phyloP scores from a whole-genome alignment of 2,329 filamentous ascomycete genomes.

The Aspergillus awamori region DNA sequence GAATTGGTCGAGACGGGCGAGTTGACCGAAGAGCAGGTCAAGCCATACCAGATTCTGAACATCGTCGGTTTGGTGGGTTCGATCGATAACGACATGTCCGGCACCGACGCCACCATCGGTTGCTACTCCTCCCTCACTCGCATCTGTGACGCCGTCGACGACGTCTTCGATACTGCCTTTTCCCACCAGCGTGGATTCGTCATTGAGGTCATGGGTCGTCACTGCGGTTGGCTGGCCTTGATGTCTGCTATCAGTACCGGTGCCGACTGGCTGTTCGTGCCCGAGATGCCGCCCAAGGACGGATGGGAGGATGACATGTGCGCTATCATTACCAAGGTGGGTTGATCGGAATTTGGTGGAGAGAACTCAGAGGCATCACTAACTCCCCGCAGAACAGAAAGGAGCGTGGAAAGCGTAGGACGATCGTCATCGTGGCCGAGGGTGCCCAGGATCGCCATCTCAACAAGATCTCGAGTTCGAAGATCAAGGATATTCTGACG shows the following conservation, averaged over 20 bases:
- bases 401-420: conserved; percentile 86
- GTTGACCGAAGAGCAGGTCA: conserved; percentile 69
- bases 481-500: conserved; percentile 87
- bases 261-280: conserved; percentile 95
- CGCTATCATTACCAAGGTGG: conserved; percentile 70
- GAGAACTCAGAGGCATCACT: background rate
- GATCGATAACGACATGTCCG: conserved; percentile 97
- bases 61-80: conserved; percentile 95
- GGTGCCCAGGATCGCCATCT: conserved; percentile 84
- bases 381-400: conserved; percentile 67
- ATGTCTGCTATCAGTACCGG: conserved; percentile 95
- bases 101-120: conserved; percentile 95
- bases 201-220: conserved; percentile 96
- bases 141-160: conserved; percentile 95
- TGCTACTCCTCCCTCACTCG: conserved; percentile 91
- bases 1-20: conserved; percentile 79
- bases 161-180: conserved; percentile 88
- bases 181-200: conserved; percentile 97
- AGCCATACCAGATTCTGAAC: conserved; percentile 83
- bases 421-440: conserved; percentile 96
- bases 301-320: conserved; percentile 93
- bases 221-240: conserved; percentile 95
- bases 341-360: too few species aligned
- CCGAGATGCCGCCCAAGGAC: conserved; percentile 83
- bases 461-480: conserved; percentile 76